These are phyloP conservation scores for Geotrichum reessii DNA, from an alignment of 1,139 yeast genomes.

Conservation along the genomic window DNA sequence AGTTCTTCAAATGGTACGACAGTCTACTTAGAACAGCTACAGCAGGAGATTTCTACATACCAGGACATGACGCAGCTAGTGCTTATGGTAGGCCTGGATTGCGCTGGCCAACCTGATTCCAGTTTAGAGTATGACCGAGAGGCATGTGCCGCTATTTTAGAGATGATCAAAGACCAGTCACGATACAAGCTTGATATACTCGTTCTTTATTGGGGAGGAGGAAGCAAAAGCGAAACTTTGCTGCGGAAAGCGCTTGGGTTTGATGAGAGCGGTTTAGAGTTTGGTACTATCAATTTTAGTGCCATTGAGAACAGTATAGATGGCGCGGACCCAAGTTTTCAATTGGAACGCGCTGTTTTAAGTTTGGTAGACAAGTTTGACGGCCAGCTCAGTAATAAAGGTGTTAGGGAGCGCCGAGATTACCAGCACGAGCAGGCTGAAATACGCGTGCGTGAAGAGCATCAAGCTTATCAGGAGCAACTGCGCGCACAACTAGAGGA, in stretches of 20 bases:
- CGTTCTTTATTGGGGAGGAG: slow-evolving; percentile 21
- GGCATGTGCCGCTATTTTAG: slow-evolving; percentile 22
- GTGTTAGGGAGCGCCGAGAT: neutral
- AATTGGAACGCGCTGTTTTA: slow-evolving; percentile 3
- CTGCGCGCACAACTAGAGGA: slow-evolving; percentile 7
- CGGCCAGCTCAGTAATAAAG: slow-evolving; percentile 13
- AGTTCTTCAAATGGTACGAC: slow-evolving; percentile 12
- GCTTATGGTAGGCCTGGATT: slow-evolving; percentile 28
- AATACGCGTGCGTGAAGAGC: slow-evolving; percentile 3
- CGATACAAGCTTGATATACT: slow-evolving; percentile 19
- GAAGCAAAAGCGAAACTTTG: neutral
- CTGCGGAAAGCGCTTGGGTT: slow-evolving; percentile 5
- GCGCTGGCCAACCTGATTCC: slow-evolving; percentile 8
- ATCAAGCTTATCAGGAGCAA: slow-evolving; percentile 13
- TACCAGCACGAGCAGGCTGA: slow-evolving; percentile 9
- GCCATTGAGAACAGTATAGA: neutral
- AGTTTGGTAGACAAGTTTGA: slow-evolving; percentile 11
- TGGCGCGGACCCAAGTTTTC: slow-evolving; percentile 8
- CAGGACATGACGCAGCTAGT: slow-evolving; percentile 27
- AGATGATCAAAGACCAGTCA: slow-evolving; percentile 15
- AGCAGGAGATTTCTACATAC: slow-evolving; percentile 23
- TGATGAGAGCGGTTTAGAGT: neutral
- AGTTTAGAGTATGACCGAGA: slow-evolving; percentile 18
- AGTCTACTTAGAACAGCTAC: slow-evolving; percentile 24
- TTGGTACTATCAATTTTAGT: slow-evolving; percentile 8